Percentiles rank a stretch among this genome's conserved stretches.
Conservation (phyloP, 805 yeast species). For the Blastobotrys americana region DNA sequence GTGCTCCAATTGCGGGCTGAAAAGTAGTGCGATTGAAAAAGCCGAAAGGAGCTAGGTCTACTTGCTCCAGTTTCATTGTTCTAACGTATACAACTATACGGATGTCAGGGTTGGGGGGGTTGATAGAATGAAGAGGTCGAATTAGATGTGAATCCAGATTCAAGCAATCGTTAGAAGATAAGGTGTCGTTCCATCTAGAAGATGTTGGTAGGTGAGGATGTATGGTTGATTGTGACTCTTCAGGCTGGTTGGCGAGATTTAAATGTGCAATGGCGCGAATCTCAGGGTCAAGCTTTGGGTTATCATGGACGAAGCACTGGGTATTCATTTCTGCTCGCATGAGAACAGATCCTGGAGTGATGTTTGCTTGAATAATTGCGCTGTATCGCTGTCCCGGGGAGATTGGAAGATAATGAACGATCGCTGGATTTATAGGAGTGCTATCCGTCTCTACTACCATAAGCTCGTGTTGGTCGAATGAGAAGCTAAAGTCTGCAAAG, state of each 20-base stretch:
- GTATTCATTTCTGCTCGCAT: constrained; percentile 37
- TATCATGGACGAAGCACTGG: constrained; percentile 47
- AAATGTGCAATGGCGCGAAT: constrained; percentile 50
- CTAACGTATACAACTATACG: constrained; percentile 11
- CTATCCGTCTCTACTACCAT: constrained; percentile 31
- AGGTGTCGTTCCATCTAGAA: constrained; percentile 17
- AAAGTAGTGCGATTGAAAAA: constrained; percentile 9
- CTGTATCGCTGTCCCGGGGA: constrained; percentile 81
- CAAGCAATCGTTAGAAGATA: constrained; percentile 8
- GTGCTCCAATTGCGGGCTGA: constrained; percentile 24
- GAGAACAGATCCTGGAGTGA: constrained; percentile 2
- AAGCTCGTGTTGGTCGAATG: constrained; percentile 24
- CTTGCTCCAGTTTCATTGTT: constrained; percentile 13
- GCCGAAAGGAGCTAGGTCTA: constrained; percentile 16
- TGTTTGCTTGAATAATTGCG: constrained; percentile 40
- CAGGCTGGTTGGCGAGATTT: constrained; percentile 36
- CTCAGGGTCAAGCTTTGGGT: constrained; percentile 35
- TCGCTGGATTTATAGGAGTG: constrained; percentile 18
- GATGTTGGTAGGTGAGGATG: constrained; percentile 26
- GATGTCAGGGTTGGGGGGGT: constrained; percentile 15
- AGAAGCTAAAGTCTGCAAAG: constrained; percentile 25
- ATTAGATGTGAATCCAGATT: constrained; percentile 10
- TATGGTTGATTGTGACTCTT: constrained; percentile 12
- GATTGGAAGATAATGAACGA: constrained; percentile 21
- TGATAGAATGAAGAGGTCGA: constrained; percentile 6